Evolutionary conservation across 345 rosid genomes (phyloP).

Genomic region (Populus alba): DNA sequence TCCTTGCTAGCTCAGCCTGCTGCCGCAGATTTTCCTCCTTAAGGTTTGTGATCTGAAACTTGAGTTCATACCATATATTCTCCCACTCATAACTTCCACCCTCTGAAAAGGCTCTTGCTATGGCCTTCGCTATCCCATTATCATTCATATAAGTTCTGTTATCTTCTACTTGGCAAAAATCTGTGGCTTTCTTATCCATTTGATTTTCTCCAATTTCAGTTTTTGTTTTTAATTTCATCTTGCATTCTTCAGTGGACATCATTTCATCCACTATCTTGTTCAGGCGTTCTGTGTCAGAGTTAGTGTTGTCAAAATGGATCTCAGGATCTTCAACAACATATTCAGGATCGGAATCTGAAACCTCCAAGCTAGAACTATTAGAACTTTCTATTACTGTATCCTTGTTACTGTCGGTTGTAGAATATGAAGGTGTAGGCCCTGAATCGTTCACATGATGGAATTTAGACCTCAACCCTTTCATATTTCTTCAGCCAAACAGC

Average conservation of each 20-base stretch:
- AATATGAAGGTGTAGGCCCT: slow-evolving; percentile 14
- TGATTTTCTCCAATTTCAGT: slow-evolving; percentile 1
- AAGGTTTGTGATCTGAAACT: slow-evolving; percentile 35
- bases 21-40: slow-evolving; percentile 44
- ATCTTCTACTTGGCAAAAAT: slow-evolving; percentile 5
- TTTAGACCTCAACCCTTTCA: slow-evolving; percentile 30
- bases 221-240: neutral
- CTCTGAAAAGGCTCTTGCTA: neutral
- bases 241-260: slow-evolving; percentile 11
- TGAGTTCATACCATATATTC: slow-evolving; percentile 27
- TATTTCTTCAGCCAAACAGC: slow-evolving; percentile 33
- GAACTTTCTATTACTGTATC: slow-evolving; percentile 2
- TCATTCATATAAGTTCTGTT: neutral
- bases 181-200: slow-evolving; percentile 6
- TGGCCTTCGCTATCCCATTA: neutral
- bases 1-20: slow-evolving; percentile 44
- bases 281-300: slow-evolving; percentile 14
- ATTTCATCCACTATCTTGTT: slow-evolving; percentile 19
- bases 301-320: slow-evolving; percentile 5
- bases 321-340: slow-evolving; percentile 20
- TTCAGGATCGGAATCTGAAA: slow-evolving; percentile 18
- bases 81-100: slow-evolving; percentile 9
- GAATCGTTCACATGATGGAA: slow-evolving; percentile 5
- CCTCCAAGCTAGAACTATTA: slow-evolving; percentile 12
- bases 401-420: neutral